Percentiles rank a stretch among this genome's conserved stretches.
Conservation (phyloP, 225 moss, liverwort and hornwort species). For the Asterella californica region DNA sequence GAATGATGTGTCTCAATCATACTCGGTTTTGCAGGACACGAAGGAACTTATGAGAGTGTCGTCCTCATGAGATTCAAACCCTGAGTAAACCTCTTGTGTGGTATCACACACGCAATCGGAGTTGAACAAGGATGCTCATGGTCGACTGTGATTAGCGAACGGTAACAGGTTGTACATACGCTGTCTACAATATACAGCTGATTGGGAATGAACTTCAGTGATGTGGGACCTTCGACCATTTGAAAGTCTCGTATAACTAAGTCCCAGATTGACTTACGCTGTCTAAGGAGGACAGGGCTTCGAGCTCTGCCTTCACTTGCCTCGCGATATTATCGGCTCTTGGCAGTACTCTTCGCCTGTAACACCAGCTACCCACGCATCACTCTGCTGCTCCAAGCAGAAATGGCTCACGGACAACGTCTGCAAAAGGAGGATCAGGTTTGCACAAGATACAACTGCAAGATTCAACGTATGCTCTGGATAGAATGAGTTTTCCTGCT, state of each 20-base stretch:
- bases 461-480: slow-evolving; percentile 66
- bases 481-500: slow-evolving; percentile 58
- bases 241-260: not conserved
- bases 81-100: too few relatives aligned
- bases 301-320: slow-evolving; percentile 46
- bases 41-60: too few relatives aligned
- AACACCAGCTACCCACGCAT: slow-evolving; percentile 47
- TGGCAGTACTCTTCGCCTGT: slow-evolving; percentile 33
- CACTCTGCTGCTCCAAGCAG: slow-evolving; percentile 53
- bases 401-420: slow-evolving; percentile 61
- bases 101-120: too few relatives aligned
- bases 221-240: too few relatives aligned
- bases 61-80: too few relatives aligned
- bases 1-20: too few relatives aligned
- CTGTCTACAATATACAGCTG: too few relatives aligned
- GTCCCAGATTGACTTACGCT: not conserved
- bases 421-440: slow-evolving; percentile 58
- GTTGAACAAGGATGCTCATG: too few relatives aligned
- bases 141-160: too few relatives aligned
- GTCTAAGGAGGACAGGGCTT: slow-evolving; percentile 24
- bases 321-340: slow-evolving; percentile 43
- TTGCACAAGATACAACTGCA: slow-evolving; percentile 54
- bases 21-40: not conserved
- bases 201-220: too few relatives aligned
- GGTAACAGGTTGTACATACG: too few relatives aligned